A percentile compares a stretch with the other conserved stretches of the same genome.
These are phyloP conservation scores for Trichoderma breve DNA, from an alignment of 2,329 filamentous ascomycete species.

Conservation along the genomic window DNA sequence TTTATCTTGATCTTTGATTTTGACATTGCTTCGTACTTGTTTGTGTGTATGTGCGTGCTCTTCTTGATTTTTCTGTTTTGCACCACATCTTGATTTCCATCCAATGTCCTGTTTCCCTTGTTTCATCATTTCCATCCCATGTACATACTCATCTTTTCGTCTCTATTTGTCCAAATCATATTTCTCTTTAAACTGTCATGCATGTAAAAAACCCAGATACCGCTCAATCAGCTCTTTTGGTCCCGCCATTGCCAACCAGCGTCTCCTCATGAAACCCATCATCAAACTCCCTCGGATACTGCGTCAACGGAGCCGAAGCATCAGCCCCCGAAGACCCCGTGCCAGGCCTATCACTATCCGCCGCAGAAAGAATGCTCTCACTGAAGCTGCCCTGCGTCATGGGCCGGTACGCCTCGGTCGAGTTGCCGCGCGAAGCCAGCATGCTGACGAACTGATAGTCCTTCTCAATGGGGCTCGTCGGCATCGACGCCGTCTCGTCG, in stretches of 20 bases:
- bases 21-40: not conserved
- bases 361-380: conserved; percentile 45
- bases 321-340: conserved; percentile 23
- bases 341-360: conserved; percentile 31
- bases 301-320: not conserved
- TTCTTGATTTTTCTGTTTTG: not conserved
- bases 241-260: conserved; percentile 11
- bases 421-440: conserved; percentile 30
- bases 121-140: not conserved
- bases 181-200: not conserved
- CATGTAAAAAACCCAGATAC: not conserved
- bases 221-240: not conserved
- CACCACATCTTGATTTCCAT: not conserved
- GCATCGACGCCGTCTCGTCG: conserved; percentile 33
- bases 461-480: conserved; percentile 39
- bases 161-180: not conserved
- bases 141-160: not conserved
- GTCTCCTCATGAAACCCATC: conserved; percentile 18
- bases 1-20: not conserved
- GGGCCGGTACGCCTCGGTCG: conserved; percentile 33
- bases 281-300: conserved; percentile 13
- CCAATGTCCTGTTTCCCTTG: not conserved
- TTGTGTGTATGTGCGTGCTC: not conserved
- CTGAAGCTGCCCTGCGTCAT: conserved; percentile 43
- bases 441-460: conserved; percentile 39